Base-by-base conservation (phyloP, 202 grass and related monocot species). In the Eragrostis tef region DNA sequence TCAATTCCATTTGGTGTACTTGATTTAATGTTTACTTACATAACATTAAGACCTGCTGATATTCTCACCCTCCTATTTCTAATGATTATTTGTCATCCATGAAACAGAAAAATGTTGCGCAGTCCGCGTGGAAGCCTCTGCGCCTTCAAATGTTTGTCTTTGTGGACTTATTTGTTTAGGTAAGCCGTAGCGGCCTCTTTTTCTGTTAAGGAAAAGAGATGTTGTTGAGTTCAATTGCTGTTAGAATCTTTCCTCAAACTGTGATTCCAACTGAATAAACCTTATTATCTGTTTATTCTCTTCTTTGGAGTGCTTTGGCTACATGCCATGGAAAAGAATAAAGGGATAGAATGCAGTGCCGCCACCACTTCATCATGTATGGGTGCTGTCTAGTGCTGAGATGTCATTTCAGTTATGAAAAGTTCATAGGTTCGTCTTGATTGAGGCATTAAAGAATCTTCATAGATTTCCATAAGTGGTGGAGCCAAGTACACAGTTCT, bases 181-280 rank as follows among this genome's bases (percentile, higher is more conserved):
- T 31, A 78, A 73, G 17, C 59, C 51, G 61, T 67, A 67, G 69
- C 51, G 20, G 17, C 16, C 68, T 60, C 79, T 45, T 89, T 89
- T 89, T 86, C 79, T 79, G 31, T 82, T 82, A 82, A 68, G 79
- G 73, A 89, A 89, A 89, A 89, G 26, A 63, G 24, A 67, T 53
- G 59, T 51, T 68, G 4, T 60, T 81, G 82, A 72, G 49, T 86
- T 86, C 26, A 78, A 44, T 73, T 86, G 67, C 59, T 82, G 57
- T 20, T 52, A 66, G 78, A 86, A 86, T 89, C 39, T 86, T 86
- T 86, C 31, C 58, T 53, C 74, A 52, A 73, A 89, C 67, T 54
- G 59, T 59, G 73, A 86, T 52, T 44, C 73, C 59, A 78, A 11
- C 31, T 68, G 59, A 36, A 78, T 89, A 61, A 66, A 73, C 58